phyloP scores from a whole-genome alignment of 202 grass and related monocot species.

The Saccharum hybrid region DNA sequence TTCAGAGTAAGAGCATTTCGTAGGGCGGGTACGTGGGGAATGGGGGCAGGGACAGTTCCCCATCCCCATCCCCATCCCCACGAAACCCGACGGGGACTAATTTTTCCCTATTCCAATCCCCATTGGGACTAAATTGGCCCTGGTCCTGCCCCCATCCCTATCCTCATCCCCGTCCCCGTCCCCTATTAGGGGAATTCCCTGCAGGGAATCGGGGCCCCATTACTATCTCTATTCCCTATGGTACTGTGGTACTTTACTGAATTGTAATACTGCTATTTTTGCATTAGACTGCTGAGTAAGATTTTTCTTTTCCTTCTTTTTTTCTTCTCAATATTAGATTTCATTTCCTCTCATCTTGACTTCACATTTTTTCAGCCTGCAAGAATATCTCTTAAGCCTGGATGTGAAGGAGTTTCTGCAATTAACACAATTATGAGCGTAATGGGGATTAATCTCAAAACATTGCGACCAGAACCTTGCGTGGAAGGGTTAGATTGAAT shows the following conservation, averaged over 20 bases:
- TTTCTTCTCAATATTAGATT: not conserved
- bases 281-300: not conserved
- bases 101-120: too few relatives aligned
- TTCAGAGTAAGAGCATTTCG: too few relatives aligned
- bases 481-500: conserved; percentile 77
- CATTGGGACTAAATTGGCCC: too few relatives aligned
- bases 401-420: conserved; percentile 89
- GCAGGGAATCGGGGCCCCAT: too few relatives aligned
- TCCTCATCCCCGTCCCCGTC: too few relatives aligned
- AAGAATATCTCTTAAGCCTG: conserved; percentile 79
- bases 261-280: not conserved
- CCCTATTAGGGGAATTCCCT: too few relatives aligned
- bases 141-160: too few relatives aligned
- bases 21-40: too few relatives aligned
- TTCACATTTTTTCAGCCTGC: conserved; percentile 67
- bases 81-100: too few relatives aligned
- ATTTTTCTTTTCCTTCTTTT: not conserved
- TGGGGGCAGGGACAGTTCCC: too few relatives aligned
- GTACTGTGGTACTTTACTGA: not conserved
- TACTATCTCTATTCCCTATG: too few relatives aligned
- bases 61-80: too few relatives aligned
- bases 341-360: not conserved
- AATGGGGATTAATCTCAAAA: conserved; percentile 95
- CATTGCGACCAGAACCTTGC: conserved; percentile 80
- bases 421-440: conserved; percentile 99